These are phyloP conservation scores for Hirschfeldia incana DNA, from an alignment of 345 rosid genomes.

Conservation along the genomic window DNA sequence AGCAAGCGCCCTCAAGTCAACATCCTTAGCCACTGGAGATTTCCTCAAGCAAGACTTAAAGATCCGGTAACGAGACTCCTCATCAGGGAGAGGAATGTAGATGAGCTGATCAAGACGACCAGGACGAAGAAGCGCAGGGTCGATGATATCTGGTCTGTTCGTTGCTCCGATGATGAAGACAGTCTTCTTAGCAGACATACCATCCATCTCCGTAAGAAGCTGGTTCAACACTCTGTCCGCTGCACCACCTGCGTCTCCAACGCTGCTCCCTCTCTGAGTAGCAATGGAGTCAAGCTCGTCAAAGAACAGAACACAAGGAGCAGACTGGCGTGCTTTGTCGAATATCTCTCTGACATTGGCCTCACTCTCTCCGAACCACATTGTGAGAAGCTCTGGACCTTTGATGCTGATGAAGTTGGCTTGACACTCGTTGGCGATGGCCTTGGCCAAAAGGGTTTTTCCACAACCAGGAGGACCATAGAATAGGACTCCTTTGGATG, in stretches of 20 bases:
- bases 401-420: slow-evolving; percentile 46
- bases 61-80: slow-evolving; percentile 46
- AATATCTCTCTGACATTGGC: slow-evolving; percentile 75
- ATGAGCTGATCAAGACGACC: slow-evolving; percentile 72
- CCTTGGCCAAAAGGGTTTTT: slow-evolving; percentile 67
- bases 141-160: slow-evolving; percentile 64
- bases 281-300: slow-evolving; percentile 82
- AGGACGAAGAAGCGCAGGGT: slow-evolving; percentile 59
- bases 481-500: slow-evolving; percentile 76
- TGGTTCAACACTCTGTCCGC: slow-evolving; percentile 77
- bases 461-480: slow-evolving; percentile 80
- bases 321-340: slow-evolving; percentile 68
- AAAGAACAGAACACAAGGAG: slow-evolving; percentile 81
- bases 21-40: no score
- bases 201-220: slow-evolving; percentile 77
- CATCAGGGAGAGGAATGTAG: slow-evolving; percentile 76
- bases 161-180: slow-evolving; percentile 70
- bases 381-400: slow-evolving; percentile 69
- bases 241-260: slow-evolving; percentile 69
- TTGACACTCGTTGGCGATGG: slow-evolving; percentile 73
- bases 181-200: slow-evolving; percentile 69
- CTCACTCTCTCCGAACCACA: slow-evolving; percentile 87
- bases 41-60: no score
- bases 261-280: slow-evolving; percentile 40
- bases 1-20: no score